phyloP scores from a whole-genome alignment of 2,329 filamentous ascomycete species.

The Fusarium domesticum region DNA sequence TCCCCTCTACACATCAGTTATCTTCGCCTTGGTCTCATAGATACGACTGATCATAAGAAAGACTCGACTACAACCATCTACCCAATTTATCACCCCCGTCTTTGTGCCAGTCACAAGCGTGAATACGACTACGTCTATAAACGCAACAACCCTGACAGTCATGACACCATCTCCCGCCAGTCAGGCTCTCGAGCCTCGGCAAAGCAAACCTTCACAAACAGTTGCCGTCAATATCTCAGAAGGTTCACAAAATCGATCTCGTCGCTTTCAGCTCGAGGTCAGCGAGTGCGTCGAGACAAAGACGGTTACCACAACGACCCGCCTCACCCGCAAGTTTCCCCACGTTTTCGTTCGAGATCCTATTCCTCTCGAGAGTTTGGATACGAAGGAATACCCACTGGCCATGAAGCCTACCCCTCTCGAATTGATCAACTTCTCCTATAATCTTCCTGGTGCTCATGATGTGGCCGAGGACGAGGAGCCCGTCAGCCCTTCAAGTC shows the following conservation, averaged over 20 bases:
- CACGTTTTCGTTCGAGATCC: conserved; percentile 77
- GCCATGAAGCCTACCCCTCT: conserved; percentile 79
- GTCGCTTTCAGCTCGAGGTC: conserved; percentile 54
- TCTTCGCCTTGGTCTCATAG: background rate
- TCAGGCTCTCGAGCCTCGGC: conserved; percentile 39
- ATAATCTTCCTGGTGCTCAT: conserved; percentile 52
- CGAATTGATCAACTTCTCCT: conserved; percentile 72
- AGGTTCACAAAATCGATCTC: conserved; percentile 34
- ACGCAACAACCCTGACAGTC: conserved; percentile 15
- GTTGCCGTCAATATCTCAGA: conserved; percentile 50
- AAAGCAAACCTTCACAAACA: conserved; percentile 36
- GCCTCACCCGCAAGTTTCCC: conserved; percentile 79
- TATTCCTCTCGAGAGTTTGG: conserved; percentile 66
- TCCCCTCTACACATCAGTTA: background rate
- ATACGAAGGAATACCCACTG: conserved; percentile 86
- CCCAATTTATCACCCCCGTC: background rate
- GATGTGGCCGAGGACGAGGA: conserved; percentile 27
- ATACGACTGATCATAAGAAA: too few relatives aligned
- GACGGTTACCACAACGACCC: conserved; percentile 86
- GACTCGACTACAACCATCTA: background rate
- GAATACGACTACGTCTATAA: conserved; percentile 10
- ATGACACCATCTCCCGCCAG: conserved; percentile 40
- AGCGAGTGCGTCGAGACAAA: conserved; percentile 66
- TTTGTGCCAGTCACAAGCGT: conserved; percentile 16
- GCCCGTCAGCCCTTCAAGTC: conserved; percentile 9